Conservation (phyloP, 768 basidiomycete species). For the Termitomyces sp. region DNA sequence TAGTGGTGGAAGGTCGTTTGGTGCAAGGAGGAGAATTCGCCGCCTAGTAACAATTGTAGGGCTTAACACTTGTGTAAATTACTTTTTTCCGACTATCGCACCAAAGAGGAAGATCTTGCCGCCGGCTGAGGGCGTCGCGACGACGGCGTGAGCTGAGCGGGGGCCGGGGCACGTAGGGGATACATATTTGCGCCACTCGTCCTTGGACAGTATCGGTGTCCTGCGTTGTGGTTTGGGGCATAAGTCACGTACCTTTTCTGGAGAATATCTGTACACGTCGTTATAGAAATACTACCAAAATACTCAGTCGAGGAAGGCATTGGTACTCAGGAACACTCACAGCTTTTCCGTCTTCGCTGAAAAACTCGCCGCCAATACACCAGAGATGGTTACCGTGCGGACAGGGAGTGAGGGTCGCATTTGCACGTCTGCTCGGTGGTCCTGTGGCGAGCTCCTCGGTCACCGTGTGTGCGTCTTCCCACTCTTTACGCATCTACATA, state of each 20-base stretch:
- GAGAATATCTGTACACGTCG: conserved; percentile 81
- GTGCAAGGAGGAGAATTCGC: conserved; percentile 80
- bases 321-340: background rate
- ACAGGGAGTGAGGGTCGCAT: background rate
- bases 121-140: conserved; percentile 67
- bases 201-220: conserved; percentile 20
- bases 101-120: conserved; percentile 85
- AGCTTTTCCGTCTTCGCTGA: background rate
- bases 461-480: background rate
- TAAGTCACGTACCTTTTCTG: conserved; percentile 54
- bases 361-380: background rate
- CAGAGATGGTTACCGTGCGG: background rate
- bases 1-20: conserved; percentile 88
- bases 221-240: too few species aligned
- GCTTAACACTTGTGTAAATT: background rate
- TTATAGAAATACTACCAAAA: conserved; percentile 70
- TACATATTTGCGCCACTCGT: conserved; percentile 87
- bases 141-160: conserved; percentile 81
- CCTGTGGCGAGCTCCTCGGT: background rate
- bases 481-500: background rate
- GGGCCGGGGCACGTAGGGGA: conserved; percentile 85
- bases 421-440: background rate
- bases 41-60: conserved; percentile 47
- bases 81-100: conserved; percentile 18
- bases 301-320: too few species aligned